These are phyloP conservation scores for Adiantum capillusveneris DNA, from an alignment of 75 land plant species.

Conservation along the genomic window DNA sequence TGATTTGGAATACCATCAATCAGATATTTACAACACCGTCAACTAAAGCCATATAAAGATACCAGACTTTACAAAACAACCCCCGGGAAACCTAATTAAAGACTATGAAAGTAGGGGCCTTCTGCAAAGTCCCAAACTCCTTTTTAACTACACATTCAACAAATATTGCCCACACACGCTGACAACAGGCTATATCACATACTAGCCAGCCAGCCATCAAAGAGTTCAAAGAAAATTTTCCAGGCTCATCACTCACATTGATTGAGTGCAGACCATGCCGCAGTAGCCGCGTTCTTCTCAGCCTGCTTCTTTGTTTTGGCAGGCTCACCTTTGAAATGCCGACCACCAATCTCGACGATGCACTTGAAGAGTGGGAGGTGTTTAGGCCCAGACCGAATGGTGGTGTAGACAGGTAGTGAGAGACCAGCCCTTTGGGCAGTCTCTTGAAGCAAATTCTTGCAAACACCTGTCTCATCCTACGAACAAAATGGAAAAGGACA, in stretches of 20 bases:
- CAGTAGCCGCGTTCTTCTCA: constrained; percentile 88
- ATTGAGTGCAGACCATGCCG: constrained; percentile 35
- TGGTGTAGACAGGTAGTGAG: constrained; percentile 64
- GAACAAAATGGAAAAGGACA: neutral
- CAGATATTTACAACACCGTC: too few species aligned
- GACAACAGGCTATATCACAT: too few species aligned
- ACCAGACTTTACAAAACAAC: too few species aligned
- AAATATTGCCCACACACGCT: too few species aligned
- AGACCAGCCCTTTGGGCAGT: constrained; percentile 90
- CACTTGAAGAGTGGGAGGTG: constrained; percentile 85
- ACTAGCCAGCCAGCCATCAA: too few species aligned
- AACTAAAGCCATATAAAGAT: too few species aligned
- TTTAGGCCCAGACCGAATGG: constrained; percentile 68
- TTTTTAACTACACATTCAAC: neutral
- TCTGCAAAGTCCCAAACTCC: neutral
- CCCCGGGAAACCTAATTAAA: too few species aligned
- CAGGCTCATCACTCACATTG: constrained; percentile 25
- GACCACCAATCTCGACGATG: constrained; percentile 66
- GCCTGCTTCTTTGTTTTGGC: constrained; percentile 93
- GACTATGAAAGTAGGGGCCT: neutral
- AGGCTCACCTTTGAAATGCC: constrained; percentile 70
- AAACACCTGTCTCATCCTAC: constrained; percentile 91
- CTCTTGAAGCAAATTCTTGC: constrained; percentile 84
- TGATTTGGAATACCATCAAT: too few species aligned
- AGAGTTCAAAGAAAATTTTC: neutral